phyloP scores from a whole-genome alignment of 352 stramenopile species.

The Pythium sukuiense region DNA sequence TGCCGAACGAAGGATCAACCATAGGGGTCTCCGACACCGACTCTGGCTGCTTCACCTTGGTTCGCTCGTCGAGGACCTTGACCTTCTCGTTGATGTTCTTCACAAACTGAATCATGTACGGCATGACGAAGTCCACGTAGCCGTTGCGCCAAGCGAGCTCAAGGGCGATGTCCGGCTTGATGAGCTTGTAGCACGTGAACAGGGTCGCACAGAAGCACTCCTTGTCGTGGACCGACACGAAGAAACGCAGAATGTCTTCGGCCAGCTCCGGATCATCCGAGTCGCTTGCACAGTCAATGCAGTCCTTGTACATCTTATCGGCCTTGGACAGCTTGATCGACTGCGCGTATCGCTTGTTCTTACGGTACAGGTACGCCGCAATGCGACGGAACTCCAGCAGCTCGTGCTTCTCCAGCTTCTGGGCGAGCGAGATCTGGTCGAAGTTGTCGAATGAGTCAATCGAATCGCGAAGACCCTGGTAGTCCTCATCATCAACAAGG shows the following conservation, averaged over 20 bases:
- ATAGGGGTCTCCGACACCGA: constrained; percentile 46
- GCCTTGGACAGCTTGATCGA: constrained; percentile 98
- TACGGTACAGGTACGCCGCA: constrained; percentile 98
- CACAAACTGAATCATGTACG: constrained; percentile 99
- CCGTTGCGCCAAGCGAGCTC: constrained; percentile 99
- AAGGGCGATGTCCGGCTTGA: constrained; percentile 98
- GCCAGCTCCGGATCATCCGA: constrained; percentile 95
- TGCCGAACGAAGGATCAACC: constrained; percentile 71
- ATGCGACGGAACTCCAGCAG: constrained; percentile 99
- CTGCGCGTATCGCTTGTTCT: constrained; percentile 98
- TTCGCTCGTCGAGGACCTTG: constrained; percentile 91
- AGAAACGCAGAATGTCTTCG: constrained; percentile 98
- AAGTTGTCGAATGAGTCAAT: constrained; percentile 99
- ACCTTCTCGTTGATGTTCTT: constrained; percentile 96
- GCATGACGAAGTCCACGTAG: constrained; percentile 99
- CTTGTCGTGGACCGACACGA: constrained; percentile 98
- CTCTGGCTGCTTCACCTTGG: constrained; percentile 75
- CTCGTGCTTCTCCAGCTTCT: constrained; percentile 99
- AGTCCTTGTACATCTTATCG: constrained; percentile 99
- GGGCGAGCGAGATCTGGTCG: constrained; percentile 98
- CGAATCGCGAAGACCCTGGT: constrained; percentile 95
- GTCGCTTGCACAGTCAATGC: constrained; percentile 98
- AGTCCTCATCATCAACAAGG: constrained; percentile 97
- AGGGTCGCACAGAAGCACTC: constrained; percentile 98
- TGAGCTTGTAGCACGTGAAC: constrained; percentile 98